Conservation (phyloP, 345 rosid species). For the Conringia planisiliqua region DNA sequence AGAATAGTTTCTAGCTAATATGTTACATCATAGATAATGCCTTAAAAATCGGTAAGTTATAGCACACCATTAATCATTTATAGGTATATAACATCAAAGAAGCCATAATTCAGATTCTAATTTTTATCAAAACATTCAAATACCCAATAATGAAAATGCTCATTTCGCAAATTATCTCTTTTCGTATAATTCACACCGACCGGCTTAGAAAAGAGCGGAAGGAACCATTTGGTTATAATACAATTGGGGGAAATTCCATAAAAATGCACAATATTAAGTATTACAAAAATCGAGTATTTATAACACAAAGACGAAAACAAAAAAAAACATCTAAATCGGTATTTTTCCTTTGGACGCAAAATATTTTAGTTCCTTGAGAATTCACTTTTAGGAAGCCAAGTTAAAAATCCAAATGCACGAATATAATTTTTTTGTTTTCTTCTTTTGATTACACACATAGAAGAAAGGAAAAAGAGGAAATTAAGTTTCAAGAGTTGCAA, state of each 20-base stretch:
- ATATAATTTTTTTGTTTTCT: neutral
- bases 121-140: neutral
- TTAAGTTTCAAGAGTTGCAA: slow-evolving; percentile 12
- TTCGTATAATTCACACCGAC: neutral
- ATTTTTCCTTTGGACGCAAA: neutral
- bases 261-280: neutral
- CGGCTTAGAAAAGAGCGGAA: neutral
- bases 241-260: neutral
- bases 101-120: neutral
- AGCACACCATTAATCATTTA: neutral
- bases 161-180: neutral
- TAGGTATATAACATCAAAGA: too few species aligned
- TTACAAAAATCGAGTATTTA: neutral
- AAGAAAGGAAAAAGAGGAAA: neutral
- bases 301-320: neutral
- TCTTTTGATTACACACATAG: slow-evolving; percentile 12
- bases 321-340: neutral
- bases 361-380: neutral
- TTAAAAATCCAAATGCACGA: neutral
- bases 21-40: too few species aligned
- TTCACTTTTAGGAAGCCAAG: neutral
- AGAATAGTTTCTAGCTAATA: too few species aligned
- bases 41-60: neutral
- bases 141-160: neutral
- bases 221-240: neutral